Evolutionary conservation across 1,139 yeast genomes (phyloP).

Genomic region (Saccharomyces hybrid): DNA sequence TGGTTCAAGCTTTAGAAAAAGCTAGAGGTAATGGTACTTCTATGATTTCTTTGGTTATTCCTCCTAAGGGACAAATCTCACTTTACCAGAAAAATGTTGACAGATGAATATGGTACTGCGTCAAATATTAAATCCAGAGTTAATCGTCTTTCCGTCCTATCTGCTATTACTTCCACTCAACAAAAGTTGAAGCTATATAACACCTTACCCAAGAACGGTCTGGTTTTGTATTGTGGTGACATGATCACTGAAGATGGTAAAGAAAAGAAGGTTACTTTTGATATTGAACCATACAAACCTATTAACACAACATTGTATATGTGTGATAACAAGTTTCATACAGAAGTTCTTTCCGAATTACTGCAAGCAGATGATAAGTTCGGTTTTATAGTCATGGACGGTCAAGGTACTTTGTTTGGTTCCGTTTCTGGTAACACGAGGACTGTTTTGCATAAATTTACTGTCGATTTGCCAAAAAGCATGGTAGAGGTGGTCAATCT

Average conservation of each 20-base stretch:
- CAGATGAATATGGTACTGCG: constrained; percentile 98
- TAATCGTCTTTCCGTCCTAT: constrained; percentile 84
- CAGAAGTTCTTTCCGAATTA: constrained; percentile 89
- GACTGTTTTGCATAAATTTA: constrained; percentile 89
- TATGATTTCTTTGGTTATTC: constrained; percentile 91
- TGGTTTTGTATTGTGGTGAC: constrained; percentile 96
- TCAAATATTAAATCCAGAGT: constrained; percentile 96
- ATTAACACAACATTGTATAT: constrained; percentile 90
- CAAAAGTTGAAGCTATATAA: constrained; percentile 87
- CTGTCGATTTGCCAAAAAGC: constrained; percentile 98
- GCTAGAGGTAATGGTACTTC: constrained; percentile 99
- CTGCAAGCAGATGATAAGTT: constrained; percentile 91
- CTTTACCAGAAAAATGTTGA: constrained; percentile 83
- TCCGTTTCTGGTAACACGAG: constrained; percentile 95
- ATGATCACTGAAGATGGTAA: constrained; percentile 95
- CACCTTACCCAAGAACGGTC: constrained; percentile 85
- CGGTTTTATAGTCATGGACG: constrained; percentile 97
- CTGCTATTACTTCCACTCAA: constrained; percentile 96
- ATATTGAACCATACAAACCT: constrained; percentile 96
- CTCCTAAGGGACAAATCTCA: constrained; percentile 91
- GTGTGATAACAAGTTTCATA: constrained; percentile 97
- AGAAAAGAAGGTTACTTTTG: constrained; percentile 89
- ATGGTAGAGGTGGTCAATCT: constrained; percentile 99
- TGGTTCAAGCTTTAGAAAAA: constrained; percentile 72
- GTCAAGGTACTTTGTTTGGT: constrained; percentile 96